These are phyloP conservation scores for Lecanosticta acicola DNA, from an alignment of 2,329 filamentous ascomycete genomes.

Conservation along the genomic window DNA sequence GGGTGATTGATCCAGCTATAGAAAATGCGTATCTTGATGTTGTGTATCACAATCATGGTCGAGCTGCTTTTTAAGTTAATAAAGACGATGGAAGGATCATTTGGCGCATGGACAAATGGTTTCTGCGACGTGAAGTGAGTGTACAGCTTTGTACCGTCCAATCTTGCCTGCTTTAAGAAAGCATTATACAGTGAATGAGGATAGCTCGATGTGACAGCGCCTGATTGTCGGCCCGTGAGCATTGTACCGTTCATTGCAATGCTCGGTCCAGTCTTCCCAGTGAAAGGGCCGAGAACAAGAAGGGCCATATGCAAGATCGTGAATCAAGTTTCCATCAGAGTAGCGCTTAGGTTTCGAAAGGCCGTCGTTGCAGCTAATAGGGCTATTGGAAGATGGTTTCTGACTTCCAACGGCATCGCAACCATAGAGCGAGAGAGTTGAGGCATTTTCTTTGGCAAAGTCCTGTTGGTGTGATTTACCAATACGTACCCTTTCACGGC, in stretches of 20 bases:
- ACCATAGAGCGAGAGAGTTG: slow-evolving; percentile 69
- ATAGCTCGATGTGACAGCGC: slow-evolving; percentile 16
- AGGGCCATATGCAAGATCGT: slow-evolving; percentile 54
- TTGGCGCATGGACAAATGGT: not conserved
- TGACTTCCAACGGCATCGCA: slow-evolving; percentile 58
- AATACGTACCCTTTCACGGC: slow-evolving; percentile 51
- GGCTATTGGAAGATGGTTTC: slow-evolving; percentile 60
- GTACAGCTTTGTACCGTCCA: slow-evolving; percentile 19
- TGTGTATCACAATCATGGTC: slow-evolving; percentile 80
- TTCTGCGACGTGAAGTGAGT: slow-evolving; percentile 17
- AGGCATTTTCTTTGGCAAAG: slow-evolving; percentile 54
- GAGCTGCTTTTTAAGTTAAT: slow-evolving; percentile 32
- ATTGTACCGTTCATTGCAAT: slow-evolving; percentile 21
- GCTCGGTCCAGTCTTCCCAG: not conserved
- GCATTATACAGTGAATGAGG: slow-evolving; percentile 22
- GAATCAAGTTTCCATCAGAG: slow-evolving; percentile 62
- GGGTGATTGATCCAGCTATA: slow-evolving; percentile 40
- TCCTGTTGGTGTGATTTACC: slow-evolving; percentile 53
- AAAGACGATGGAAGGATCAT: slow-evolving; percentile 32
- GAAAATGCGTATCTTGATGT: slow-evolving; percentile 62
- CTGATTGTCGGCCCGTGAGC: slow-evolving; percentile 22
- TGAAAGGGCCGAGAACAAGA: not conserved
- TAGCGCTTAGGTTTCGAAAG: slow-evolving; percentile 36
- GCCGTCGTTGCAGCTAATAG: slow-evolving; percentile 67
- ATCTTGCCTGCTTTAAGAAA: slow-evolving; percentile 18